phyloP scores from a whole-genome alignment of 345 rosid species.

The Eucalyptus leucophloia region DNA sequence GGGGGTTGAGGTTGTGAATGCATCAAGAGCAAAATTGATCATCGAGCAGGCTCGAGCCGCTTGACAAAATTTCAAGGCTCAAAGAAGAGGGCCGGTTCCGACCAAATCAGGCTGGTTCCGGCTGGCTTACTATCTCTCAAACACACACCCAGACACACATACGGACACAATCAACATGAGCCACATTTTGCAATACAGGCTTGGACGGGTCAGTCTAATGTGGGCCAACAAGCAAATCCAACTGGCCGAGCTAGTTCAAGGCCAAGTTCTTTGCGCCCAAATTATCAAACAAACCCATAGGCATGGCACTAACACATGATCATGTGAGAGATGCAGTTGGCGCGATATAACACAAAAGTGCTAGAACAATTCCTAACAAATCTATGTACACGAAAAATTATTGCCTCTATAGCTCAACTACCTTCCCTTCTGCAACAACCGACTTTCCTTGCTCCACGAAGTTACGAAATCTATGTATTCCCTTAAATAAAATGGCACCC shows the following conservation, averaged over 20 bases:
- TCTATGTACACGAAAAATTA: not conserved
- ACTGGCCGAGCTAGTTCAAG: not conserved
- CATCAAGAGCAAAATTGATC: not conserved
- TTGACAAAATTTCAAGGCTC: not conserved
- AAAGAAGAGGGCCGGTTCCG: not conserved
- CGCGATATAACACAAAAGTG: not conserved
- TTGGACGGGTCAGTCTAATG: not conserved
- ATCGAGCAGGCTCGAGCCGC: not conserved
- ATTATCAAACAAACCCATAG: too few species aligned
- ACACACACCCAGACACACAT: not conserved
- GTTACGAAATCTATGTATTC: not conserved
- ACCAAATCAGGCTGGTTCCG: not conserved
- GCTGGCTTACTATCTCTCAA: not conserved
- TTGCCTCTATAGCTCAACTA: not conserved
- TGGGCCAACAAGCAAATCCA: not conserved
- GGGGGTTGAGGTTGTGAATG: not conserved
- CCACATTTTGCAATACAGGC: not conserved
- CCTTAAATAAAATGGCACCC: not conserved
- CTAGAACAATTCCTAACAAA: not conserved
- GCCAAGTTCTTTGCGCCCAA: too few species aligned
- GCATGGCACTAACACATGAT: too few species aligned
- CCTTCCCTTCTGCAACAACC: not conserved
- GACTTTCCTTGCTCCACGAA: not conserved
- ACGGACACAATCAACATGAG: not conserved
- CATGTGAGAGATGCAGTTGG: accelerated